Percentiles rank a stretch among this genome's conserved stretches.
These are phyloP conservation scores for Linum usitatissimum DNA, from an alignment of 345 rosid species.

Conservation along the genomic window DNA sequence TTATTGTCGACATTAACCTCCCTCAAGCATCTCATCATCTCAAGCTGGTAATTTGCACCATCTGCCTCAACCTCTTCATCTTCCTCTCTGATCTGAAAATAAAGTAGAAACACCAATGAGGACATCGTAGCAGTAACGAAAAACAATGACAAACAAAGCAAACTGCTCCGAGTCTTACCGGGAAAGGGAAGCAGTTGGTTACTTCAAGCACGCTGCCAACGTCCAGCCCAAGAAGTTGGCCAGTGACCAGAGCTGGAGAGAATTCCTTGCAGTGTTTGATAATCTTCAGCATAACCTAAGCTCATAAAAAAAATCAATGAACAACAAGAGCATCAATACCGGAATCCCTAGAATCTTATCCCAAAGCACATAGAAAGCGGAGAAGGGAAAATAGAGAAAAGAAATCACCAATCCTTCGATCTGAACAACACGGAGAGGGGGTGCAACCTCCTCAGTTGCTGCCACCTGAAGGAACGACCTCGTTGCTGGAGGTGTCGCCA, in stretches of 20 bases:
- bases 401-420: slow-evolving; percentile 80
- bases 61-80: slow-evolving; percentile 98
- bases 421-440: slow-evolving; percentile 94
- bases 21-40: slow-evolving; percentile 96
- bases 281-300: slow-evolving; percentile 74
- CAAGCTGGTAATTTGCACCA: slow-evolving; percentile 99
- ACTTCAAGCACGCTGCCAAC: slow-evolving; percentile 98
- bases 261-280: slow-evolving; percentile 98
- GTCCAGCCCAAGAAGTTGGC: slow-evolving; percentile 96
- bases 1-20: slow-evolving; percentile 99
- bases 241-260: slow-evolving; percentile 88
- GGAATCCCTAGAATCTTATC: not conserved
- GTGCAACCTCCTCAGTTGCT: slow-evolving; percentile 67
- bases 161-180: slow-evolving; percentile 24
- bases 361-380: not conserved
- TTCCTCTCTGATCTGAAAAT: slow-evolving; percentile 59
- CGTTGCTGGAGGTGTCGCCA: slow-evolving; percentile 25
- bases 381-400: not conserved
- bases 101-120: not conserved
- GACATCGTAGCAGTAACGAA: not conserved
- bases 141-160: not conserved
- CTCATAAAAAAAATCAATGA: slow-evolving; percentile 3
- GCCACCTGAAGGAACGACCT: slow-evolving; percentile 85
- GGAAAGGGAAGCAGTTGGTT: slow-evolving; percentile 98
- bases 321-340: not conserved